Base-by-base conservation (phyloP, 1,284 basidiomycete genomes). In the Hemileia vastatrix region DNA sequence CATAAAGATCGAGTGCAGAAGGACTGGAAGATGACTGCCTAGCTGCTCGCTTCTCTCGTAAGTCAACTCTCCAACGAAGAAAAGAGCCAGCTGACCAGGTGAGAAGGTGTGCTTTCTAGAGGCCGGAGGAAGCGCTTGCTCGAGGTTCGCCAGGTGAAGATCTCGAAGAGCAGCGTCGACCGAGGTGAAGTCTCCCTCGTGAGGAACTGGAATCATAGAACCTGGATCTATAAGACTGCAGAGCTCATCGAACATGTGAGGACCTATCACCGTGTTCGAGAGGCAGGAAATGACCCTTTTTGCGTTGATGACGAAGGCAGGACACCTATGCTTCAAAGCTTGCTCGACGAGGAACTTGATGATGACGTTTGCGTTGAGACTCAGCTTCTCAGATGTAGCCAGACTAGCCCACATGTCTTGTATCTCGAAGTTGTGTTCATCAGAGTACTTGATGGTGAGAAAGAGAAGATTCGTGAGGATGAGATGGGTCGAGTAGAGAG, bases 341-440 rank as follows among this genome's bases (percentile, higher is more conserved):
- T 95, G 89, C 67, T 92, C 88, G 49, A 95, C 81, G 2, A 95
- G 78, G 76, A 92, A 95, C 50, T 86, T 83, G 58, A 89, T 80
- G 19, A 91, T 81, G 0, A 88, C 87, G 65, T 86, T 86, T 0
- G 87, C 87, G 68, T 92, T 92, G 13, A 81, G 79, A n/a, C n/a
- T n/a, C n/a, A 61, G 84, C 80, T 69, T 86, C 81, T 13, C 86
- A 83, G 2, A 83, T 78, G 57, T 87, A 83, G 88, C 86, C 3
- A 92, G 77, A 61, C 83, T 83, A 18, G 81, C 81, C 86, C 92
- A 92, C 18, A 94, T 81, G 1, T 84, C 82, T n/a, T 86, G 81
- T 36, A 95, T 81, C 71, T 92, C 90, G 68, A 90, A 87, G 1
- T 88, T 82, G 70, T 92, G 85, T 40, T 80, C 83, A 66, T 87